Conservation (phyloP, 768 basidiomycete species). For the Multifurca ochricompacta region DNA sequence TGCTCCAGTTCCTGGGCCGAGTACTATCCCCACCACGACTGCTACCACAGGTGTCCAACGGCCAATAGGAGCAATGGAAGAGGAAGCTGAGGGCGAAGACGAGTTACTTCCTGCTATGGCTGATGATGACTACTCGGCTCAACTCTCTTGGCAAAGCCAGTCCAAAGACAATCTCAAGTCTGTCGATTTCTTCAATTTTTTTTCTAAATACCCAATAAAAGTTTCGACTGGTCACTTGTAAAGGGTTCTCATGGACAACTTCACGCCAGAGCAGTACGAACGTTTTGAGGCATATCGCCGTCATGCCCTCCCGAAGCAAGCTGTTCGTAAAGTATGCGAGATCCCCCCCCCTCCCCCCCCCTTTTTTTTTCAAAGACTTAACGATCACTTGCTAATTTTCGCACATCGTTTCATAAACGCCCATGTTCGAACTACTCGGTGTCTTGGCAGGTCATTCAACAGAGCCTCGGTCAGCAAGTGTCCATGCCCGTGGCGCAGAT, state of each 20-base stretch:
- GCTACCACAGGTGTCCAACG: slow-evolving; percentile 12
- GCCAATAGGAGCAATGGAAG: slow-evolving; percentile 23
- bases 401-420: not conserved
- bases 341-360: not conserved
- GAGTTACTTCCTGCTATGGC: slow-evolving; percentile 80
- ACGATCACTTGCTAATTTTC: too few relatives aligned
- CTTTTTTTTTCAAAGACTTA: too few relatives aligned
- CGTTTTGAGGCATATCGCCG: slow-evolving; percentile 84
- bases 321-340: slow-evolving; percentile 60
- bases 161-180: slow-evolving; percentile 84
- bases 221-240: slow-evolving; percentile 24
- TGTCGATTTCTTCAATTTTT: slow-evolving; percentile 20
- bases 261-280: slow-evolving; percentile 76
- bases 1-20: not conserved
- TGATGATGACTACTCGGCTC: slow-evolving; percentile 82
- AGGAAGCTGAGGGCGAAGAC: slow-evolving; percentile 63
- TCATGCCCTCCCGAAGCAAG: slow-evolving; percentile 75
- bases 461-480: slow-evolving; percentile 71
- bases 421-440: slow-evolving; percentile 5
- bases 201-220: not conserved
- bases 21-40: not conserved
- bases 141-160: slow-evolving; percentile 77
- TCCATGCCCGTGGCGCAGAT: slow-evolving; percentile 84
- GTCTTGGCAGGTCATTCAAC: slow-evolving; percentile 65
- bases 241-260: slow-evolving; percentile 86